Base-by-base conservation (phyloP, 495 filamentous ascomycete genomes). In the Halenospora varia region DNA sequence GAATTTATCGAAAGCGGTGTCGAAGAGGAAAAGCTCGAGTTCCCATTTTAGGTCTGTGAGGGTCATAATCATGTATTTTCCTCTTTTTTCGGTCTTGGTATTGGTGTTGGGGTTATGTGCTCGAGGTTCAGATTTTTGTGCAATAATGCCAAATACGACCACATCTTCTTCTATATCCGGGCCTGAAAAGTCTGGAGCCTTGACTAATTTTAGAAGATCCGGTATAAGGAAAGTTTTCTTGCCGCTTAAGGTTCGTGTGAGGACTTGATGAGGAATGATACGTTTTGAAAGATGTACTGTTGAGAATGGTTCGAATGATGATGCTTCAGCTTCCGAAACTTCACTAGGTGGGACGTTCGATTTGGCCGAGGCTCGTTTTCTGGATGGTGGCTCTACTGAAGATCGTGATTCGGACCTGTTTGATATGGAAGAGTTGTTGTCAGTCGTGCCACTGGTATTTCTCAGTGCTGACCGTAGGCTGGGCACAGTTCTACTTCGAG, bases 21-120 rank as follows among this genome's bases (percentile, higher is more conserved):
- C 90, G 68, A 99, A 99, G 25, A 99, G 82, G 65, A 88, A 97
- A 23, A 96, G 81, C 55, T 96, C 91, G 20, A 97, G 70, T 40
- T 95, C 90, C 88, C 87, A 97, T 63, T 89, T 86, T 6, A 97
- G 76, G 68, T 97, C 93, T 3, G 88, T 89, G 13, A 99, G 78
- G 8, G 82, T 86, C 41, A 99, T 75, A 1, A 88, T 88, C 92
- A 99, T 97, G 74, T 92, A 97, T 67, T 92, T 93, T 19, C 82
- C 62, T n/a, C 60, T 26, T 49, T 66, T 59, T 19, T 65, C 56
- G 19, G 72, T 67, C 24, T 62, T 62, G 8, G 59, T 39, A 17
- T 54, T 44, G 15, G 71, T 56, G 64, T 88, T 86, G 8, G 25
- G 26, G 20, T 51, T 49, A 58, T 92, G 86, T 45, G 82, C 75